Percentiles rank a stretch among this genome's conserved stretches.
phyloP scores from a whole-genome alignment of 2,329 filamentous ascomycete genomes.

The Ophiostoma himal-ulmi region DNA sequence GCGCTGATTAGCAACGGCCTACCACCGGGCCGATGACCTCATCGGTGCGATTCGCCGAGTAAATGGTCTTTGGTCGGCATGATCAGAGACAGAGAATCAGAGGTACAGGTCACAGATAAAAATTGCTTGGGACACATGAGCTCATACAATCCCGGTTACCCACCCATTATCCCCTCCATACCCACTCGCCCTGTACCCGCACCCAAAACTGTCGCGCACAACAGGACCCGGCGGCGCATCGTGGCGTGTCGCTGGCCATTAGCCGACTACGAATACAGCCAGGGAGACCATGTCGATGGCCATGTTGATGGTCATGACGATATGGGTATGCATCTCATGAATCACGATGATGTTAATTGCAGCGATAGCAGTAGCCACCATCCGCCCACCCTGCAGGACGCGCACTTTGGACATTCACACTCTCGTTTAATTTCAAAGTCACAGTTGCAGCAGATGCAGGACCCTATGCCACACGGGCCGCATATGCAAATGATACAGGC shows the following conservation, averaged over 20 bases:
- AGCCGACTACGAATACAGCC: constrained; percentile 8
- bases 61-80: background rate
- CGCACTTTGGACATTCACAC: background rate
- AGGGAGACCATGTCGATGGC: background rate
- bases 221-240: constrained; percentile 27
- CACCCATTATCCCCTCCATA: background rate
- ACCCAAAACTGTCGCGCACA: constrained; percentile 19
- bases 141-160: constrained; percentile 1
- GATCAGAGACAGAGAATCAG: background rate
- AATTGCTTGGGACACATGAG: constrained; percentile 3
- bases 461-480: background rate
- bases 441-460: constrained; percentile 15
- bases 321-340: background rate
- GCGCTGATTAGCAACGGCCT: background rate
- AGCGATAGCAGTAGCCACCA: background rate
- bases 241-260: constrained; percentile 30
- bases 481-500: constrained; percentile 1
- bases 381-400: background rate
- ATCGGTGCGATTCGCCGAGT: constrained; percentile 1
- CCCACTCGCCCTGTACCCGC: background rate
- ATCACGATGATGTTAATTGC: background rate
- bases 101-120: background rate
- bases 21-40: constrained; percentile 9
- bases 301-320: background rate
- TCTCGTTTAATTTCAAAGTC: constrained; percentile 5